Conservation (phyloP, 805 yeast genomes). For the Saturnispora sekii region DNA sequence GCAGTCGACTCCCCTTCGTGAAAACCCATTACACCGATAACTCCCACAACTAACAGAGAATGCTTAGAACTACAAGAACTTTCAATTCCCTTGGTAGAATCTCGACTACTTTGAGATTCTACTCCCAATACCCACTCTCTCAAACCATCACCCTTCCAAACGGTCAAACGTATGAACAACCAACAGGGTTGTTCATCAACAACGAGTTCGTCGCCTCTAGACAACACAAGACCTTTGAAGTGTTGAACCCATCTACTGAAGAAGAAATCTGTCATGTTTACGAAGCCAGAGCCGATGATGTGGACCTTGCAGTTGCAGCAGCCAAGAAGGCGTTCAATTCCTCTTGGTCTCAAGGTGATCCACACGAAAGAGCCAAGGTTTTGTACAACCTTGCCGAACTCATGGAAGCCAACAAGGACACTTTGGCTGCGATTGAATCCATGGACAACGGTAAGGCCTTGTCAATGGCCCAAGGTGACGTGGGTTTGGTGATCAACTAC, state of each 20-base stretch:
- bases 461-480: slow-evolving; percentile 62
- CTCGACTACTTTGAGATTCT: slow-evolving; percentile 8
- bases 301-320: slow-evolving; percentile 77
- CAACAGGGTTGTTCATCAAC: slow-evolving; percentile 55
- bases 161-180: slow-evolving; percentile 28
- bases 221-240: slow-evolving; percentile 51
- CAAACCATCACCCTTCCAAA: slow-evolving; percentile 27
- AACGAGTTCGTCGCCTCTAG: slow-evolving; percentile 50
- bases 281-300: slow-evolving; percentile 71
- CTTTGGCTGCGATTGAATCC: slow-evolving; percentile 72
- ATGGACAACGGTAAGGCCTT: slow-evolving; percentile 86
- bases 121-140: slow-evolving; percentile 17
- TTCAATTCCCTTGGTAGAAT: slow-evolving; percentile 3
- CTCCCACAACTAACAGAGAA: neutral
- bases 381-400: slow-evolving; percentile 68
- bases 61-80: slow-evolving; percentile 5
- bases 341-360: slow-evolving; percentile 62
- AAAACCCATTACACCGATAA: neutral
- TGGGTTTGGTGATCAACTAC: slow-evolving; percentile 56
- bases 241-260: slow-evolving; percentile 60
- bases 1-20: neutral
- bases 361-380: slow-evolving; percentile 53
- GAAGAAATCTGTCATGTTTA: slow-evolving; percentile 59
- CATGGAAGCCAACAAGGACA: slow-evolving; percentile 61
- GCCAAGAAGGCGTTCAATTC: slow-evolving; percentile 66